Percentiles rank a stretch among this genome's conserved stretches.
Conservation (phyloP, 139 green algal genomes). For the Micractinium sp. region DNA sequence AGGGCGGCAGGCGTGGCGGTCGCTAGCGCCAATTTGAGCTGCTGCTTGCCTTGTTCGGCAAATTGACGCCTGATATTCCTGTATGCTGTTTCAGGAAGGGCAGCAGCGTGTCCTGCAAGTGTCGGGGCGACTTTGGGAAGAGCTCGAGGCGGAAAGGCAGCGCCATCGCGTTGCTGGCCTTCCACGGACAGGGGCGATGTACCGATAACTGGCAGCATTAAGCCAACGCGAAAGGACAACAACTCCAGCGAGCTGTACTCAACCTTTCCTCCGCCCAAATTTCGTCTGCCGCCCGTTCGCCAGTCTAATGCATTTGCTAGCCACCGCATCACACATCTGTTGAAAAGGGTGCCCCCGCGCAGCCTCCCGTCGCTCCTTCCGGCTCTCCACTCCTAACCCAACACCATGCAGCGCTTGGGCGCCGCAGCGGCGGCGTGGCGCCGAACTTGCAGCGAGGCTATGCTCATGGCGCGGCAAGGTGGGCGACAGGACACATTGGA, state of each 20-base stretch:
- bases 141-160: background rate
- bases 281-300: background rate
- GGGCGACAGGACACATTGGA: background rate
- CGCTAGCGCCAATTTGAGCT: too few relatives aligned
- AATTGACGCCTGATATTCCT: background rate
- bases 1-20: too few relatives aligned
- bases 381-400: background rate
- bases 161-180: background rate
- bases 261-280: background rate
- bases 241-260: background rate
- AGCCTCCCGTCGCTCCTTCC: background rate
- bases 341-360: too few relatives aligned
- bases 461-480: background rate
- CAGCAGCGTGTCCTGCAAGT: background rate
- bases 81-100: background rate
- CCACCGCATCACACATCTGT: background rate
- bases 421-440: background rate
- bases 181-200: too few relatives aligned
- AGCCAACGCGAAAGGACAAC: background rate
- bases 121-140: background rate
- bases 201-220: background rate
- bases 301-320: background rate
- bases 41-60: constrained; percentile 1
- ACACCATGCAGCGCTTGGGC: background rate
- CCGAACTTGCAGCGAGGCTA: background rate